A percentile compares a stretch with the other conserved stretches of the same genome.
These are phyloP conservation scores for Hylodesmum podocarpum DNA, from an alignment of 306 rosid genomes.

Conservation along the genomic window DNA sequence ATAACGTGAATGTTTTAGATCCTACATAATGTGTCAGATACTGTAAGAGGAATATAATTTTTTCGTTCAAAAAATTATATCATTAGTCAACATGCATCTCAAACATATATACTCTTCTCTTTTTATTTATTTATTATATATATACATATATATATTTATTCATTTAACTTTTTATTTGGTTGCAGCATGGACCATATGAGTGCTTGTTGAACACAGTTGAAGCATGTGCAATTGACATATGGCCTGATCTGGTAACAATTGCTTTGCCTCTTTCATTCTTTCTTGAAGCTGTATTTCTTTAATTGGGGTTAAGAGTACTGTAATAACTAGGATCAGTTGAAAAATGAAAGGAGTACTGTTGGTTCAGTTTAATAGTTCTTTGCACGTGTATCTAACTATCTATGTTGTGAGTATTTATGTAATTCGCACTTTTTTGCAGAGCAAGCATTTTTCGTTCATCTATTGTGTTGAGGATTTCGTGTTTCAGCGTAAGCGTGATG, in stretches of 20 bases:
- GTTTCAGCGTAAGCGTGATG: conserved; percentile 20
- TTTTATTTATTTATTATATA: no score
- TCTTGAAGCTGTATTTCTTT: background rate
- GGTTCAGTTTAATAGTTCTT: background rate
- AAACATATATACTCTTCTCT: no score
- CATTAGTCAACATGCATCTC: no score
- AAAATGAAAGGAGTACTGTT: no score
- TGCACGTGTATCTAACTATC: background rate
- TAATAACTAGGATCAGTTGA: background rate
- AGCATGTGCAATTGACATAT: conserved; percentile 75
- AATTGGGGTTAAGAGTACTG: background rate
- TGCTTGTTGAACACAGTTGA: conserved; percentile 83
- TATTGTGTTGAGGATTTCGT: conserved; percentile 66
- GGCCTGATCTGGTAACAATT: conserved; percentile 77
- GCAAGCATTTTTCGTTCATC: conserved; percentile 71
- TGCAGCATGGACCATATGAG: conserved; percentile 84
- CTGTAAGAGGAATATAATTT: no score
- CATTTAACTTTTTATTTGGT: background rate
- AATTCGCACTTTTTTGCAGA: conserved; percentile 44
- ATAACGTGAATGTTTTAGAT: no score
- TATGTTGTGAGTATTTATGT: background rate
- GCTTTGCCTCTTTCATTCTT: background rate
- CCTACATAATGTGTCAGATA: no score
- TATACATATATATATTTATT: no score
- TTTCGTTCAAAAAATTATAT: no score